A percentile compares a stretch with the other conserved stretches of the same genome.
These are phyloP conservation scores for Annulohypoxylon truncatum DNA, from an alignment of 2,329 filamentous ascomycete genomes.

Conservation along the genomic window DNA sequence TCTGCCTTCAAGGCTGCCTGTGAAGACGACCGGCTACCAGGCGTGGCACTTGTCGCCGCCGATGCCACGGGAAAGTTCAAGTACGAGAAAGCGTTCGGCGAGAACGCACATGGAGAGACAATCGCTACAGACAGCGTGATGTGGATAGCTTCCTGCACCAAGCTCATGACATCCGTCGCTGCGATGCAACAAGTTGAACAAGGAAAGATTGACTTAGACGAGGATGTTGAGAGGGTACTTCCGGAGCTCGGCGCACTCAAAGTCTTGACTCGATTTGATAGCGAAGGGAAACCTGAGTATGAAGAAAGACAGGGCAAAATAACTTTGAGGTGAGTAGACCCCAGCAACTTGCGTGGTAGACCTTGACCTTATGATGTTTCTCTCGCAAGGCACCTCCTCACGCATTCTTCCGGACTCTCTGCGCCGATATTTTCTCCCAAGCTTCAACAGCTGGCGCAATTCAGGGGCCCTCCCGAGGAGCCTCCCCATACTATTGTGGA, in stretches of 20 bases:
- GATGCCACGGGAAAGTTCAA: constrained; percentile 32
- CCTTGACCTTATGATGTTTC: neutral
- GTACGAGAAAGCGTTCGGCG: constrained; percentile 31
- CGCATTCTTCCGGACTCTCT: constrained; percentile 18
- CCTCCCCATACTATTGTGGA: constrained; percentile 53
- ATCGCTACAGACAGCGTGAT: constrained; percentile 28
- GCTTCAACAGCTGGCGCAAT: constrained; percentile 16
- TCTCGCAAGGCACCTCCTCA: constrained; percentile 22
- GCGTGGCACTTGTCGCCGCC: constrained; percentile 18
- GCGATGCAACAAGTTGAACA: constrained; percentile 33
- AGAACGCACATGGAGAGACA: constrained; percentile 28
- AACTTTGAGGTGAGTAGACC: constrained; percentile 26
- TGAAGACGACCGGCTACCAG: constrained; percentile 24
- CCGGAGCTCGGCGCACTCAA: constrained; percentile 25
- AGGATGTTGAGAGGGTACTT: constrained; percentile 21
- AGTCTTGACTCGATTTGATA: constrained; percentile 24
- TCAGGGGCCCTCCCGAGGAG: constrained; percentile 4
- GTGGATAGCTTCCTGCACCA: constrained; percentile 35
- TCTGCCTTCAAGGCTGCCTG: constrained; percentile 26
- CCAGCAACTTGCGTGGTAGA: neutral
- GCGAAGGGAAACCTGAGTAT: constrained; percentile 25
- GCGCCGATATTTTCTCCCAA: constrained; percentile 1
- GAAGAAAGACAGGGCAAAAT: constrained; percentile 15
- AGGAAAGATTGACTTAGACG: constrained; percentile 33
- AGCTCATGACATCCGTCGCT: constrained; percentile 35